Evolutionary conservation across 208 protist genomes (phyloP), one percentile per base, ranked within the genome.

Genomic region (Trypanosoma cruzi): DNA sequence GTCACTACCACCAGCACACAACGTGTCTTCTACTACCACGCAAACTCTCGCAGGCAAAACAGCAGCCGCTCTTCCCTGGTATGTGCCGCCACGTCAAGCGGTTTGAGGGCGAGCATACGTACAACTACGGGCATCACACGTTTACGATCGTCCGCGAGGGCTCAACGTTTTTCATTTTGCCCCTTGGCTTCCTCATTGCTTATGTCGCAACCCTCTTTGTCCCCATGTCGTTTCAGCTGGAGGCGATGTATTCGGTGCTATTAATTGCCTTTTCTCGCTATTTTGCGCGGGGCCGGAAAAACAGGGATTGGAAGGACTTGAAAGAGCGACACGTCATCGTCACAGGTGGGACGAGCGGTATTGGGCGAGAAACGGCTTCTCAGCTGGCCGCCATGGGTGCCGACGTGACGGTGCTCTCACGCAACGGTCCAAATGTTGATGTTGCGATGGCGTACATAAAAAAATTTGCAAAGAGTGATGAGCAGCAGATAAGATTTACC

Each of bases 61-160:
- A 95, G 67, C 71, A 66, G 50, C 82, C 84, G 2, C 65, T 92
- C 50, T 92, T 82, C 46, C 84, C 89, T 0, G 86, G 85, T 44
- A 81, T 79, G 77, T 81, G 76, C 36, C 73, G 70, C 20, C 62
- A 76, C 16, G 85, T 90, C 34, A 71, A 68, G 8, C 53, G 69
- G 48, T 95, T 95, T 76, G 87, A 90, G 31, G 86, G 89, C n/a
- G 81, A 93, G 62, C 71, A 91, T 67, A 73, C 75, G 18, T 95
- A 93, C 77, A 46, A 86, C 71, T 91, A 95, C 76, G 85, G 82
- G 24, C 63, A 57, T 31, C 84, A 95, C 75, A 88, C 85, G 36
- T 84, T 80, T 53, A 67, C 74, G n/a, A 88, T 95, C 14, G 50
- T 89, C 32, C 65, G 79, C 13, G 86, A 95, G 58, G 79, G 81